Evolutionary conservation across 306 rosid genomes (phyloP), one percentile per base, ranked within the genome.

Genomic region (Notholithocarpus densiflorus): DNA sequence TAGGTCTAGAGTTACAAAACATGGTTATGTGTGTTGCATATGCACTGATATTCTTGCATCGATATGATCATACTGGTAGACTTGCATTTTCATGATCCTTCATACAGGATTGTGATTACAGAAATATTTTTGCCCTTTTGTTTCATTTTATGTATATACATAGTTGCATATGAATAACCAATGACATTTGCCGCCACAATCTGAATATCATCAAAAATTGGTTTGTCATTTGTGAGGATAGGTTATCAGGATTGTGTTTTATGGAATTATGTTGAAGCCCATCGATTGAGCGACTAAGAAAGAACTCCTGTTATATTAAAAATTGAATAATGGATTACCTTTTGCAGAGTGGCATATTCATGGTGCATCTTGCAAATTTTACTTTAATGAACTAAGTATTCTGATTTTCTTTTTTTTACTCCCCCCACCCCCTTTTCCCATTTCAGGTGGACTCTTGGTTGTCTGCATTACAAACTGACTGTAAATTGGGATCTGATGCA

Each of bases 391-490:
- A 78, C 18, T 17, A 15, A 6, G 9, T 51, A 14, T n/a, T 55
- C 0, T 53, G 40, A 26, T 75, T 32, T 37, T 14, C 2, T 2
- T 18, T 26, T 7, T 34, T 79, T 81, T 29, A 32, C 32, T 65
- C 74, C 72, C 5, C 45, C 11, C 45, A 0, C 45, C 45, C 11
- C 3, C 56, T n/a, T 12, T 80, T 64, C n/a, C 19, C 80, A 69
- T 75, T 53, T 37, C 88, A 94, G 98, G 92, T 94, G 74, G 83
- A 87, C 77, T 87, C 93, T 54, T 94, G 98, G 98, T 76, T 92
- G 60, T 81, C 88, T 31, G 86, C 89, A 66, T 87, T 94, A 80
- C 76, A 68, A 72, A 68, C 53, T 52, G 88, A 88, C 75, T 84
- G 96, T 87, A 87, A 90, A 79, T 81, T 84, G 75, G 88, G 85